phyloP scores from a whole-genome alignment of 192 early-diverging fungal species.

The Entomortierella beljakovae region DNA sequence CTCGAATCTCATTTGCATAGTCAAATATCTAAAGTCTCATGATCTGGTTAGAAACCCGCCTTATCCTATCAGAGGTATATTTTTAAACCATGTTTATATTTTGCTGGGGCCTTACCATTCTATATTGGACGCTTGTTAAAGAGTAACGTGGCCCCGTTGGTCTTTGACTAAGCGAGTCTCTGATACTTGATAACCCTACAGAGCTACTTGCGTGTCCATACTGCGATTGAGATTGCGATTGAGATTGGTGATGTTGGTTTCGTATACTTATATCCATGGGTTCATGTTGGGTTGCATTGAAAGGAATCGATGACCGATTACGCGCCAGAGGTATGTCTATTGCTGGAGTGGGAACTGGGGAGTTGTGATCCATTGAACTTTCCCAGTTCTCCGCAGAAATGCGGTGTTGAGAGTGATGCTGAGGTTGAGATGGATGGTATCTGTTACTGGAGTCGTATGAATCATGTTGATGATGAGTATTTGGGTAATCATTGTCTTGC shows the following conservation, averaged over 20 bases:
- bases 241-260: constrained; percentile 1
- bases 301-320: constrained; percentile 4
- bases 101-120: constrained; percentile 16
- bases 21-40: constrained; percentile 43
- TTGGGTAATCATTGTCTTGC: neutral
- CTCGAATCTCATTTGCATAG: constrained; percentile 49
- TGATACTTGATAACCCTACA: neutral
- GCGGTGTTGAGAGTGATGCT: neutral
- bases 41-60: too few species aligned
- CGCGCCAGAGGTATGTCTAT: constrained; percentile 43
- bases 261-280: constrained; percentile 1
- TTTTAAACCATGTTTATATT: neutral
- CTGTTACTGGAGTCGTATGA: neutral
- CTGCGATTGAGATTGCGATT: constrained; percentile 1
- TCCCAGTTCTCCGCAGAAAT: constrained; percentile 18
- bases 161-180: constrained; percentile 3
- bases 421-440: neutral
- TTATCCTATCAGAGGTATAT: neutral
- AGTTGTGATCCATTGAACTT: neutral
- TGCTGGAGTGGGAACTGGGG: constrained; percentile 11
- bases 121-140: constrained; percentile 23
- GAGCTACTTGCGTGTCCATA: neutral
- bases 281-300: neutral
- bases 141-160: constrained; percentile 22
- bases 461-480: neutral